Base-by-base conservation (phyloP, 768 basidiomycete species). In the Lactarius vividus region DNA sequence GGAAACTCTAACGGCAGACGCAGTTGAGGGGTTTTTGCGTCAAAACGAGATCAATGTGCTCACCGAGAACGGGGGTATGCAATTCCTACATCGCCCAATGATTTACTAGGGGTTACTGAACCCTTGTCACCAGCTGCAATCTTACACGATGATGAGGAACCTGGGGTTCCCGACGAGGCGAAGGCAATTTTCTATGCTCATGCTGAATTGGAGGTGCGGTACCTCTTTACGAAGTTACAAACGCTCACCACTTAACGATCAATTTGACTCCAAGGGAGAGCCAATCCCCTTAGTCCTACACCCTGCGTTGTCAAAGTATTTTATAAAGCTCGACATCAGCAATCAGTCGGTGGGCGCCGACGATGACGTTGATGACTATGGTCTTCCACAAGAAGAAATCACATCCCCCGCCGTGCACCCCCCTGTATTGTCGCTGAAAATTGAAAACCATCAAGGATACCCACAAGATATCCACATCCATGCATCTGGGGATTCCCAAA, bases 361-460 rank as follows among this genome's bases (percentile, higher is more conserved):
- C 49, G 49, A 52, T 15, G 61, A 66, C 18, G 31, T 23, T 26
- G 49, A 62, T 57, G 65, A 66, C 31, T 57, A 42, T 28, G 46
- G 62, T 29, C 61, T 58, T 31, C 61, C 65, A n/a, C 23, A n/a
- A 4, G 65, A 66, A 44, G 65, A 66, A 5, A 53, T 62, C 15
- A 26, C 56, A 3, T 57, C 65, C 4, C 0, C 65, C 7, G 65
- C 65, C 7, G 39, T 49, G 31, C 23, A 62, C 39, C 65, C 65
- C 7, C 65, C 61, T 4, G 57, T 66, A 46, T 23, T 26, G 6
- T 62, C 57, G 20, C n/a, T 66, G 4, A 62, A 57, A 39, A 29
- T 66, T 3, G 65, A 66, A 26, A 66, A 37, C 20, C 31, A 66
- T 8, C 56, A 66, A 44, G 65, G 65, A 28, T 66, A 66, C 18